These are phyloP conservation scores for Geosmithia flava DNA, from an alignment of 2,329 filamentous ascomycete genomes.

Conservation along the genomic window DNA sequence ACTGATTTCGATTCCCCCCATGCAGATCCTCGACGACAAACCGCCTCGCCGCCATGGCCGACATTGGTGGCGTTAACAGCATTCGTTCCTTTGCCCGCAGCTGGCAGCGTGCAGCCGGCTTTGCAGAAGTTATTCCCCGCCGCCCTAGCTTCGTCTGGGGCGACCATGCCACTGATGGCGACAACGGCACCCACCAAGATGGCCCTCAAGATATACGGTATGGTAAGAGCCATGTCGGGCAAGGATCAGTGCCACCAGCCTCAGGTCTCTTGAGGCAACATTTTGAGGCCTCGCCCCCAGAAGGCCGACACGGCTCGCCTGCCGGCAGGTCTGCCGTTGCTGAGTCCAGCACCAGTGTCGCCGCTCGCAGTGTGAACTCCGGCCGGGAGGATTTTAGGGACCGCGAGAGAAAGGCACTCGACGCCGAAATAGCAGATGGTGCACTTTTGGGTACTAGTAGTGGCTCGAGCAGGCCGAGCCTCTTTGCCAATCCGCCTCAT, in stretches of 20 bases:
- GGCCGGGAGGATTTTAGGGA: conserved; percentile 21
- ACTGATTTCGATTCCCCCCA: not conserved
- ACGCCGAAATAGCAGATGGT: conserved; percentile 25
- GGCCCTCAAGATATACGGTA: conserved; percentile 24
- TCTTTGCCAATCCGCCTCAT: conserved; percentile 46
- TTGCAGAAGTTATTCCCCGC: conserved; percentile 76
- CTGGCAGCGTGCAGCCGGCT: conserved; percentile 82
- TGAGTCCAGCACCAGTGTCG: conserved; percentile 8
- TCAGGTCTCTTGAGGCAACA: conserved; percentile 39
- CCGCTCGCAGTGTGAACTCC: not conserved
- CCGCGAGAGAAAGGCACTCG: conserved; percentile 34
- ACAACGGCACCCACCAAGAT: conserved; percentile 9
- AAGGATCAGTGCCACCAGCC: conserved; percentile 15
- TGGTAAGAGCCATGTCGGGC: conserved; percentile 25
- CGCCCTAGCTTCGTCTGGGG: conserved; percentile 61
- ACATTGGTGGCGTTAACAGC: conserved; percentile 85
- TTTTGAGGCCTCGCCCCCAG: conserved; percentile 26
- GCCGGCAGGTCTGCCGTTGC: conserved; percentile 1
- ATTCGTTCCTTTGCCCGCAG: conserved; percentile 87
- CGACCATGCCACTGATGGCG: conserved; percentile 15
- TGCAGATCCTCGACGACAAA: conserved; percentile 46
- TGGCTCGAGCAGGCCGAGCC: conserved; percentile 21
- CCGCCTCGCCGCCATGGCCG: conserved; percentile 43
- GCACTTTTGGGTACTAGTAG: conserved; percentile 14
- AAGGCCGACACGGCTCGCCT: not conserved